Evolutionary conservation across 306 rosid genomes (phyloP).

Genomic region (Luffa acutangula): DNA sequence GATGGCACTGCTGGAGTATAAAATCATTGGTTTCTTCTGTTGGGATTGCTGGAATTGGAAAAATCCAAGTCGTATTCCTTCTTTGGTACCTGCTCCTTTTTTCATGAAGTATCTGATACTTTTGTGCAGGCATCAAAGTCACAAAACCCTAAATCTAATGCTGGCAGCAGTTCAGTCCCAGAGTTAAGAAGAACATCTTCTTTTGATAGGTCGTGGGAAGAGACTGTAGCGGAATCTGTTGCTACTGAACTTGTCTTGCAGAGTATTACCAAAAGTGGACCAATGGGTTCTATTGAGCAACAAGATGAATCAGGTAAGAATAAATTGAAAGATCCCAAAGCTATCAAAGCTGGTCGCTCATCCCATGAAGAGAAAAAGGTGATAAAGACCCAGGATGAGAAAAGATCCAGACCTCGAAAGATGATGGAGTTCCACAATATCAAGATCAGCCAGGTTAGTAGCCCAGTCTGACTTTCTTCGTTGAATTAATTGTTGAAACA

Average conservation of each 20-base stretch:
- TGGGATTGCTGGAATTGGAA: conserved; percentile 9
- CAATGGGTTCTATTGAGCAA: conserved; percentile 53
- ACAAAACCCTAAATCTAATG: conserved; percentile 34
- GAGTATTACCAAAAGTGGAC: conserved; percentile 60
- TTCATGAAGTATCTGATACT: conserved; percentile 4
- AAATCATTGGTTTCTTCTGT: neutral
- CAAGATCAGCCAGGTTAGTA: conserved; percentile 88
- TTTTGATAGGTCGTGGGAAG: conserved; percentile 93
- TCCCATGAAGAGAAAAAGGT: conserved; percentile 91
- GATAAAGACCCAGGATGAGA: conserved; percentile 67
- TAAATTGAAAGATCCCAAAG: conserved; percentile 77
- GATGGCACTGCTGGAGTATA: neutral
- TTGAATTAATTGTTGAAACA: neutral
- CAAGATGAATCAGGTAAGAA: conserved; percentile 62
- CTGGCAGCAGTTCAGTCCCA: conserved; percentile 28
- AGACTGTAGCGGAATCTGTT: conserved; percentile 91
- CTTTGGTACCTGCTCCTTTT: conserved; percentile 9
- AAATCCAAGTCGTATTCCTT: neutral
- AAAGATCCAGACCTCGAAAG: conserved; percentile 84
- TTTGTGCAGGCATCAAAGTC: conserved; percentile 52
- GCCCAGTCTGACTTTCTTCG: conserved; percentile 15
- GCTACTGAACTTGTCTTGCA: conserved; percentile 92
- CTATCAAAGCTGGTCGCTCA: conserved; percentile 64
- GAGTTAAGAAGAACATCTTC: conserved; percentile 87
- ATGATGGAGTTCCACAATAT: conserved; percentile 96